Evolutionary conservation across 2,329 filamentous ascomycete genomes (phyloP).

Genomic region (Kalmusia sp.): DNA sequence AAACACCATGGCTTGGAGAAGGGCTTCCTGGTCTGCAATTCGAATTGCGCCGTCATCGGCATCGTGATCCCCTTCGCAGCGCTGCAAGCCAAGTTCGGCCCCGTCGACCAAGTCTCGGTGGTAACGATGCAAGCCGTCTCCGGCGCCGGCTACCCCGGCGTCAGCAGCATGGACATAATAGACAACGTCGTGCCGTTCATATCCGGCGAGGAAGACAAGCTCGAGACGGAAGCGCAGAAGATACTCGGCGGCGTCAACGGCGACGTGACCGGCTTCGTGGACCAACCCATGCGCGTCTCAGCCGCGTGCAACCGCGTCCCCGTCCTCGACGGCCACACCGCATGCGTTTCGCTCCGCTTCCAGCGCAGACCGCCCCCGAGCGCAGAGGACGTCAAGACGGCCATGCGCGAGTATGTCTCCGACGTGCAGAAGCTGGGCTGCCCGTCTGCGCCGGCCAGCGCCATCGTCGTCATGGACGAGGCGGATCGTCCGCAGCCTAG

Average conservation of each 20-base stretch:
- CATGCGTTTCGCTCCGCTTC: slow-evolving; percentile 90
- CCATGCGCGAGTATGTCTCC: slow-evolving; percentile 79
- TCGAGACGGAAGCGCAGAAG: slow-evolving; percentile 93
- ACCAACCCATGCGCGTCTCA: slow-evolving; percentile 79
- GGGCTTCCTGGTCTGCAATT: slow-evolving; percentile 96
- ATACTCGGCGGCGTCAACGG: slow-evolving; percentile 81
- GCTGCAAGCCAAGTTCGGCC: slow-evolving; percentile 84
- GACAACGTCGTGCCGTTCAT: slow-evolving; percentile 98
- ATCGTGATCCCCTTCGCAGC: slow-evolving; percentile 95
- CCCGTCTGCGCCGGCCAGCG: slow-evolving; percentile 80
- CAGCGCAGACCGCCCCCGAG: slow-evolving; percentile 75
- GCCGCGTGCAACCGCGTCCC: slow-evolving; percentile 92
- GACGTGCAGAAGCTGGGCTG: slow-evolving; percentile 86
- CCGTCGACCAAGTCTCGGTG: slow-evolving; percentile 77
- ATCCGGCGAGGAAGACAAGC: slow-evolving; percentile 91
- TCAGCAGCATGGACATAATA: slow-evolving; percentile 91
- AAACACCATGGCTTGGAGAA: slow-evolving; percentile 74
- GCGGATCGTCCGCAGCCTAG: slow-evolving; percentile 89
- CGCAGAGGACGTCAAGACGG: slow-evolving; percentile 77
- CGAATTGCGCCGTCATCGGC: slow-evolving; percentile 96
- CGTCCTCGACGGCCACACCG: slow-evolving; percentile 94
- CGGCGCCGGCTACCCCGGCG: slow-evolving; percentile 88
- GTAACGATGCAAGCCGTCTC: slow-evolving; percentile 96
- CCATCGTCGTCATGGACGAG: slow-evolving; percentile 90
- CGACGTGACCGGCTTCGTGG: slow-evolving; percentile 75